A percentile compares a stretch with the other conserved stretches of the same genome.
Conservation (phyloP, 2,329 filamentous ascomycete genomes). For the Zymoseptoria crescenta region DNA sequence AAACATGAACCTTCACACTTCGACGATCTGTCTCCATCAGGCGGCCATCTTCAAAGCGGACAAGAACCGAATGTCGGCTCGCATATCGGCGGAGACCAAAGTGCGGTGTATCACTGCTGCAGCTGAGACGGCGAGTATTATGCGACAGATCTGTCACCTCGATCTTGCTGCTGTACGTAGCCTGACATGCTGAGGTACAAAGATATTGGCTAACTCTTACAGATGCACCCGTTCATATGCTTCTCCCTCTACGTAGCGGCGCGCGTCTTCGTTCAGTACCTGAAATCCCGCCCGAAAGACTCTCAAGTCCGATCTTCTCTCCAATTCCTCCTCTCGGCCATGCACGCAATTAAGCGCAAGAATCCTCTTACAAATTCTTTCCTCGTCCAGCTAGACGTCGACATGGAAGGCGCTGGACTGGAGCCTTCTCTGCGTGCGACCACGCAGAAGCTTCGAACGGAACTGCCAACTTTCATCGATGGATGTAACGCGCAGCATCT, state of each 20-base stretch:
- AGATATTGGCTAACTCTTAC: slow-evolving; percentile 6
- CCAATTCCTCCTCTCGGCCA: slow-evolving; percentile 83
- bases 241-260: slow-evolving; percentile 96
- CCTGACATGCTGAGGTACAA: not conserved
- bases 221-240: slow-evolving; percentile 94
- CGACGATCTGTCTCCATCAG: slow-evolving; percentile 94
- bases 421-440: slow-evolving; percentile 28
- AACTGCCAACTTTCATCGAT: not conserved
- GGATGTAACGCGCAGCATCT: not conserved
- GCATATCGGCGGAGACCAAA: slow-evolving; percentile 82
- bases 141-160: slow-evolving; percentile 88
- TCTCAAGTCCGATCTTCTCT: slow-evolving; percentile 68
- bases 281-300: slow-evolving; percentile 90
- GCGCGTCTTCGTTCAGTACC: slow-evolving; percentile 87
- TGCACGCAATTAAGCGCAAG: slow-evolving; percentile 78
- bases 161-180: slow-evolving; percentile 69
- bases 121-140: slow-evolving; percentile 87
- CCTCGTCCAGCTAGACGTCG: slow-evolving; percentile 84
- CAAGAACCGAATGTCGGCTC: slow-evolving; percentile 68
- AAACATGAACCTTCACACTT: slow-evolving; percentile 96
- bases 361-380: slow-evolving; percentile 94
- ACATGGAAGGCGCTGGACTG: slow-evolving; percentile 66
- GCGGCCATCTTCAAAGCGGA: slow-evolving; percentile 97
- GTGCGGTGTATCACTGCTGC: slow-evolving; percentile 87
- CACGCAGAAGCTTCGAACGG: slow-evolving; percentile 5